phyloP scores from a whole-genome alignment of 768 basidiomycete genomes.

The Lanmaoa rubissima region DNA sequence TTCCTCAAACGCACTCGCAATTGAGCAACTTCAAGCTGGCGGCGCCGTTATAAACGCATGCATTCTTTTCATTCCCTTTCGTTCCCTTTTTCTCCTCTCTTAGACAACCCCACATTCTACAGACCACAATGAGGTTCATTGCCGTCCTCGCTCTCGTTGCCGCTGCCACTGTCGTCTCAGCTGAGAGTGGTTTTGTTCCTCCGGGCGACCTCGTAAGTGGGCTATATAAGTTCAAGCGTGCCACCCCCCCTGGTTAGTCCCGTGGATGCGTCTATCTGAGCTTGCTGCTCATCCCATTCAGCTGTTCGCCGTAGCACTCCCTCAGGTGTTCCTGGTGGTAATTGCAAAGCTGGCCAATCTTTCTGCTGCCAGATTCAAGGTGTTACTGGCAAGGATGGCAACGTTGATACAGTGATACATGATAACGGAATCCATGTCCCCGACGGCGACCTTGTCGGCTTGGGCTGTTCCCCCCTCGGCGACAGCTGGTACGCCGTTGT shows the following conservation, averaged over 20 bases:
- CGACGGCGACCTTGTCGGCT: slow-evolving; percentile 14
- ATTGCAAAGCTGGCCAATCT: slow-evolving; percentile 16
- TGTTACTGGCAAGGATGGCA: background rate
- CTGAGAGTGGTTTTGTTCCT: no score
- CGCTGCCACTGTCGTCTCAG: slow-evolving; percentile 37
- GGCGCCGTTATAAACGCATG: no score
- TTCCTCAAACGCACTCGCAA: no score
- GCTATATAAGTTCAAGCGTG: no score
- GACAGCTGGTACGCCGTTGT: slow-evolving; percentile 16
- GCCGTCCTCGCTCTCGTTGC: slow-evolving; percentile 37
- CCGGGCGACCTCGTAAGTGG: no score
- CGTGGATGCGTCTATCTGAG: background rate
- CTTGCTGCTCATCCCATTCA: slow-evolving; percentile 11
- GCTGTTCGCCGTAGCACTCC: slow-evolving; percentile 38
- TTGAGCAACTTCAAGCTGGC: no score
- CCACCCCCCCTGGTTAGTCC: slow-evolving; percentile 27
- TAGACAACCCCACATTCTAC: no score
- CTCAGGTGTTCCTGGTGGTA: slow-evolving; percentile 34
- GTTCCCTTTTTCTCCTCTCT: background rate
- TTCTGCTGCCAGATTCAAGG: slow-evolving; percentile 19
- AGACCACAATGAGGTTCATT: slow-evolving; percentile 30
- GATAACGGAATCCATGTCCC: fast-evolving
- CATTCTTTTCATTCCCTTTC: background rate
- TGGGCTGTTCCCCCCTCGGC: slow-evolving; percentile 34
- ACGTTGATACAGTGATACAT: fast-evolving